Evolutionary conservation across 306 rosid species (phyloP).

Genomic region (Prunus davidiana): DNA sequence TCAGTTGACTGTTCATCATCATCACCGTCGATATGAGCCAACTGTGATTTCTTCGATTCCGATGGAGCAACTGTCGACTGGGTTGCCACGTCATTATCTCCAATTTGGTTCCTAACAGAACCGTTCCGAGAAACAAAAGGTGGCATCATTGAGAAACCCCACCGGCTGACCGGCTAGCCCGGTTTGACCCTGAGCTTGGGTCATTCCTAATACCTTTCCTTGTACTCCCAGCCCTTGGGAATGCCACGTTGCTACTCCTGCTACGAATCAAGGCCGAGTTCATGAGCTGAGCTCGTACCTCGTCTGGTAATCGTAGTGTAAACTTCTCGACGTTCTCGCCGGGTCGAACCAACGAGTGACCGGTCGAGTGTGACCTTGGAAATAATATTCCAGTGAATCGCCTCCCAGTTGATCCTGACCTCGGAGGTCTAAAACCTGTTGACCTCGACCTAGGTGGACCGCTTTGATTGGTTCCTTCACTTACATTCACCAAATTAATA

Average conservation of each 20-base stretch:
- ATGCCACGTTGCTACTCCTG: slow-evolving; percentile 35
- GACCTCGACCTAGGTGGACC: slow-evolving; percentile 39
- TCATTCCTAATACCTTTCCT: slow-evolving; percentile 51
- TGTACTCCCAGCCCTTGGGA: slow-evolving; percentile 51
- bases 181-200: neutral
- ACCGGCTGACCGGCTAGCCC: slow-evolving; percentile 20
- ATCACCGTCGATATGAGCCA: slow-evolving; percentile 5
- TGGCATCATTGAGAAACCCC: slow-evolving; percentile 37
- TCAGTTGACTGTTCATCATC: slow-evolving; percentile 51
- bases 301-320: slow-evolving; percentile 71
- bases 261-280: slow-evolving; percentile 40
- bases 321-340: slow-evolving; percentile 56
- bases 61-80: neutral
- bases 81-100: neutral
- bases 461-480: slow-evolving; percentile 13
- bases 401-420: slow-evolving; percentile 10
- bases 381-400: neutral
- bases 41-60: slow-evolving; percentile 8
- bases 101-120: slow-evolving; percentile 22
- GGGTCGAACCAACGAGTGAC: slow-evolving; percentile 38
- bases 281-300: slow-evolving; percentile 56
- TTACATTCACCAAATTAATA: neutral
- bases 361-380: slow-evolving; percentile 23
- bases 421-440: slow-evolving; percentile 25
- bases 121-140: slow-evolving; percentile 34